phyloP scores from a whole-genome alignment of 2,329 filamentous ascomycete genomes.

The Diaporthe ilicicola region DNA sequence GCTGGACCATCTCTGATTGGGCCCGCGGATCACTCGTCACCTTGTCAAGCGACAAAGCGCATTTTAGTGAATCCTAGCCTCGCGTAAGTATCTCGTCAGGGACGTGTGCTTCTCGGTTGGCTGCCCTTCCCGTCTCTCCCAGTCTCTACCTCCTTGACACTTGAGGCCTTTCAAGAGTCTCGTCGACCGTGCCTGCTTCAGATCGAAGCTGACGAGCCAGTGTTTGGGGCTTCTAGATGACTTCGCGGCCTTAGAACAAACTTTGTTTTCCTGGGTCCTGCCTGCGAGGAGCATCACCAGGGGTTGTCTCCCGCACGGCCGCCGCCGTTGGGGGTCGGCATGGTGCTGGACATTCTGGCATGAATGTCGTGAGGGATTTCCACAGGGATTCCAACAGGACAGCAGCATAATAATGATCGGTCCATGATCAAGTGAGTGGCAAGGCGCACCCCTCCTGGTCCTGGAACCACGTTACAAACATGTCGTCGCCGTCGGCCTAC shows the following conservation, averaged over 20 bases:
- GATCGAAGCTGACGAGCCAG: neutral
- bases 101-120: neutral
- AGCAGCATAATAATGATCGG: conserved; percentile 14
- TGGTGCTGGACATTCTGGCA: neutral
- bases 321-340: neutral
- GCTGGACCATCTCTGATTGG: neutral
- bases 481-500: neutral
- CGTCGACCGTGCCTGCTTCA: neutral
- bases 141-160: neutral
- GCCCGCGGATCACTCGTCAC: neutral
- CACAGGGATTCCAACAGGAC: conserved; percentile 6
- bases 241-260: neutral
- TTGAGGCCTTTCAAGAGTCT: conserved; percentile 5
- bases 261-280: neutral
- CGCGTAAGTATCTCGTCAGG: conserved; percentile 13
- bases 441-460: neutral
- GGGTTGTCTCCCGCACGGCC: neutral
- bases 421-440: conserved; percentile 14
- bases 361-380: neutral
- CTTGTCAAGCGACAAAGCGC: conserved; percentile 14
- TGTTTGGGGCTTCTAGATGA: neutral
- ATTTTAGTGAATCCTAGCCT: conserved; percentile 16
- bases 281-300: neutral
- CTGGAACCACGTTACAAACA: neutral
- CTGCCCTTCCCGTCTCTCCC: neutral